Base-by-base conservation (phyloP, 768 basidiomycete species). In the Zangia roseola region DNA sequence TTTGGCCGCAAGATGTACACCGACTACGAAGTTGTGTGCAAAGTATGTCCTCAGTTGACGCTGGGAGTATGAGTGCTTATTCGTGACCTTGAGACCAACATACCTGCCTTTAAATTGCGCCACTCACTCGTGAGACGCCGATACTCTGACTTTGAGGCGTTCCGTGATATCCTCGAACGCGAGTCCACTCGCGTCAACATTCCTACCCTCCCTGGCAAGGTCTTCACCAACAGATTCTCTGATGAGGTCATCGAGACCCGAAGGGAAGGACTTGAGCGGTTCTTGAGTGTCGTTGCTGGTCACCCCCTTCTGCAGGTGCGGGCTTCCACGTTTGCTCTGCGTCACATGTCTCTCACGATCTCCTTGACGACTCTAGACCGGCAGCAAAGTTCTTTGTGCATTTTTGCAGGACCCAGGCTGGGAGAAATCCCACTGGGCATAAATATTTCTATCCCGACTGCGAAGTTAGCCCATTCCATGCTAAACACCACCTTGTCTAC, bases 1-100 rank as follows among this genome's bases (percentile, higher is more conserved):
- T 93, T 94, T 61, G 95, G 97, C 24, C 78, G 97, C 60, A 97
- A 97, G 79, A 95, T 95, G 94, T 99, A 91, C 71, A 99, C 97
- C 35, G 95, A 98, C 76, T 98, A 98, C 63, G 97, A 99, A 73
- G 86, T 99, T 49, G 87, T 97, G 38, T 97, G 93, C 80, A 94
- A 94, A 83, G 94, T 90, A 49, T 62, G 53, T 28, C 9, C 20
- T 38, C 43, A 6, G 10, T 34, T 35, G 37, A 36, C 30, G 42
- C 30, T 28, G 40, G 26, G 45, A 21, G 39, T 30, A 46, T 56
- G 37, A 57, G 13, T 25, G 17, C 23, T 20, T 14, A 31, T 33
- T n/a, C 12, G 20, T 24, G 13, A 10, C 44, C 42, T 10, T 55
- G n/a, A 97, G 94, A 98, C 97, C 59, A 98, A 98, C 71, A 99